Conservation (phyloP, 768 basidiomycete species). For the Mycena floridula region DNA sequence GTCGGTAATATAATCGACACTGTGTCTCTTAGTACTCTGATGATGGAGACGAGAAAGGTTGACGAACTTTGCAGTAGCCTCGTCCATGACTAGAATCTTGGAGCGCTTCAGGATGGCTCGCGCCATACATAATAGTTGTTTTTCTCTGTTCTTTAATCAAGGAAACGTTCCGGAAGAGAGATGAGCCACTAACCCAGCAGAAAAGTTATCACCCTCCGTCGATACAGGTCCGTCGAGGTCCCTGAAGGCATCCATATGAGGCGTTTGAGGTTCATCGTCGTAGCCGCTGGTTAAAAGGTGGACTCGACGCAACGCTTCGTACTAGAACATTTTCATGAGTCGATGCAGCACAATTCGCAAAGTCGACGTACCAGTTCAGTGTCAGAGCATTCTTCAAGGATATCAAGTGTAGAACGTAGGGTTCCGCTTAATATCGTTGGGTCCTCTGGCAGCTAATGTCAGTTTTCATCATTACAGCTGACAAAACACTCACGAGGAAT, state of each 20-base stretch:
- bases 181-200: constrained; percentile 52
- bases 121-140: constrained; percentile 87
- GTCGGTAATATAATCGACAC: constrained; percentile 17
- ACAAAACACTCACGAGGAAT: no score
- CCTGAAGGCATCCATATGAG: constrained; percentile 74
- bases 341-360: not conserved
- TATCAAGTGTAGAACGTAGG: constrained; percentile 73
- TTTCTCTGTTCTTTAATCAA: constrained; percentile 43
- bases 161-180: constrained; percentile 8
- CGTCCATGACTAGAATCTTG: constrained; percentile 80
- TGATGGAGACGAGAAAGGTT: constrained; percentile 88
- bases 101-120: constrained; percentile 77
- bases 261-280: constrained; percentile 18
- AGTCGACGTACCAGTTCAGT: constrained; percentile 65
- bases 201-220: constrained; percentile 91
- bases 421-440: constrained; percentile 85
- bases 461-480: no score
- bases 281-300: constrained; percentile 58
- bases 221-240: constrained; percentile 69
- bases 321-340: constrained; percentile 33
- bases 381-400: constrained; percentile 86
- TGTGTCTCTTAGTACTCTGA: constrained; percentile 76
- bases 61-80: constrained; percentile 76
- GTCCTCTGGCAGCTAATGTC: no score
- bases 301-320: constrained; percentile 77